Evolutionary conservation across 116 monocot species (phyloP).

Genomic region (Thalassia testudinum): DNA sequence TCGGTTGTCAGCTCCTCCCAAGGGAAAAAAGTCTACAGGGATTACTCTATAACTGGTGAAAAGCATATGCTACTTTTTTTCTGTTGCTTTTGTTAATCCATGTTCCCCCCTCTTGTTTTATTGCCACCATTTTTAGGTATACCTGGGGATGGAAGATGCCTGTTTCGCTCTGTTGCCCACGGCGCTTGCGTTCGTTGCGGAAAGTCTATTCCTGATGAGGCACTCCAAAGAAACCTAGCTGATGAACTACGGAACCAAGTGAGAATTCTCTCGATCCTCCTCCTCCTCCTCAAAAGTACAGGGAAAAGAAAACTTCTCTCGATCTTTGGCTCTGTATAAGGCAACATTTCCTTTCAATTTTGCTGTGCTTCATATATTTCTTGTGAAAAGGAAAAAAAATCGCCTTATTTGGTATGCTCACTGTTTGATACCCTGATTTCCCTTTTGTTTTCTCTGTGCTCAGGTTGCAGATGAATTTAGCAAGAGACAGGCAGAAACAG

Average conservation of each 20-base stretch:
- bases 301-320: too few species aligned
- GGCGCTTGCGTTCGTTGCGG: conserved; percentile 75
- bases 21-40: conserved; percentile 66
- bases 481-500: conserved; percentile 71
- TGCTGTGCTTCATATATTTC: too few species aligned
- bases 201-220: conserved; percentile 41
- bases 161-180: conserved; percentile 87
- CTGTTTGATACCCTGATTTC: not conserved
- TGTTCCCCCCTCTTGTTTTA: too few species aligned
- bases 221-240: conserved; percentile 70
- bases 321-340: too few species aligned
- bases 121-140: conserved; percentile 30
- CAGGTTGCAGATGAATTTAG: conserved; percentile 94
- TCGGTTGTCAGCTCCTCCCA: conserved; percentile 24
- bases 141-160: conserved; percentile 96
- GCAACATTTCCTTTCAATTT: not conserved
- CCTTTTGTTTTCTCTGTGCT: conserved; percentile 1
- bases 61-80: too few species aligned
- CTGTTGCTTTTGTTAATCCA: too few species aligned
- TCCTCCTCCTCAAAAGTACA: too few species aligned
- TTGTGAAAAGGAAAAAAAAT: too few species aligned
- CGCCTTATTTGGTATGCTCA: too few species aligned
- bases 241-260: conserved; percentile 49
- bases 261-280: not conserved
- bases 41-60: conserved; percentile 74